Evolutionary conservation across 1,139 yeast genomes (phyloP).

Genomic region (Scheffersomyces segobiensis): DNA sequence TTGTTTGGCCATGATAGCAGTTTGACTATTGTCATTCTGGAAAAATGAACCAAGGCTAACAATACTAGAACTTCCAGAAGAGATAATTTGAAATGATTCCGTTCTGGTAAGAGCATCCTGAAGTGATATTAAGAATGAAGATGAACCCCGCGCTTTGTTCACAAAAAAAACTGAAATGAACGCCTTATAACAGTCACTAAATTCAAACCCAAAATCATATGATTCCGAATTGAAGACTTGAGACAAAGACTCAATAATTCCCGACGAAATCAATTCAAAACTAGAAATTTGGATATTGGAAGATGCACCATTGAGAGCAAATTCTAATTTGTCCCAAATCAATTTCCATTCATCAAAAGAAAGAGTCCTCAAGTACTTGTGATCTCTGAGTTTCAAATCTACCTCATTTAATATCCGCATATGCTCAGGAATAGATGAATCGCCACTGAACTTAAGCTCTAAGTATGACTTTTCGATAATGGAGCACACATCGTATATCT

Average conservation of each 20-base stretch:
- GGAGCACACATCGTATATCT: conserved; percentile 18
- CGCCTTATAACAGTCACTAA: conserved; percentile 35
- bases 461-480: conserved; percentile 21
- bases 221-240: conserved; percentile 34
- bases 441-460: conserved; percentile 14
- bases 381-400: conserved; percentile 12
- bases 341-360: conserved; percentile 41
- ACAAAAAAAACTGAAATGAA: conserved; percentile 50
- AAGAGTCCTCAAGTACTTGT: conserved; percentile 10
- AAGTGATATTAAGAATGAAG: conserved; percentile 47
- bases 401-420: conserved; percentile 19
- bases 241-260: conserved; percentile 54
- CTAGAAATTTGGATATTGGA: conserved; percentile 50
- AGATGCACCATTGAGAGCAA: conserved; percentile 22
- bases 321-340: conserved; percentile 49
- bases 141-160: conserved; percentile 23
- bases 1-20: conserved; percentile 73
- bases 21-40: conserved; percentile 26
- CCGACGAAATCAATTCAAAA: conserved; percentile 74
- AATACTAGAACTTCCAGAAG: conserved; percentile 43
- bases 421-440: conserved; percentile 16
- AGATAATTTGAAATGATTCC: conserved; percentile 72
- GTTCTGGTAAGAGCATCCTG: conserved; percentile 77
- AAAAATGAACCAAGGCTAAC: conserved; percentile 1
- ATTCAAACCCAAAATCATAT: conserved; percentile 22